Conservation (phyloP, 2,329 filamentous ascomycete genomes). For the Endoconidiophora polonica region DNA sequence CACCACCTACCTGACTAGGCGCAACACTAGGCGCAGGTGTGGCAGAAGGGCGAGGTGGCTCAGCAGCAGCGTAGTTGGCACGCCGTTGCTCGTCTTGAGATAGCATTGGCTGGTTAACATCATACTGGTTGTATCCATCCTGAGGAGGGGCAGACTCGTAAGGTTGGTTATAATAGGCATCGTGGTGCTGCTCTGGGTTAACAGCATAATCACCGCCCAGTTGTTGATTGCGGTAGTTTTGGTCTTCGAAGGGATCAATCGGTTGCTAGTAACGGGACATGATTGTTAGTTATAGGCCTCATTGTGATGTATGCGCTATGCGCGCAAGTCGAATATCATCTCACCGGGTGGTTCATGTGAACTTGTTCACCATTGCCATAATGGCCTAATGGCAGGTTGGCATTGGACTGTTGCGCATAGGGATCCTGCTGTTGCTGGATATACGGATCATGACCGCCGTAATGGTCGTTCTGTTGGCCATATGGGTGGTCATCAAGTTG, state of each 20-base stretch:
- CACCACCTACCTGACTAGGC: slow-evolving; percentile 14
- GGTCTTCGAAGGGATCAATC: slow-evolving; percentile 30
- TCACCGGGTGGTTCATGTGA: slow-evolving; percentile 68
- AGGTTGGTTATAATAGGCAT: slow-evolving; percentile 69
- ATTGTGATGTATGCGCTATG: too few relatives aligned
- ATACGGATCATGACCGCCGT: slow-evolving; percentile 10
- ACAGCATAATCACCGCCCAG: slow-evolving; percentile 50
- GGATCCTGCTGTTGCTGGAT: slow-evolving; percentile 35
- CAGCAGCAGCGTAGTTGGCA: slow-evolving; percentile 30
- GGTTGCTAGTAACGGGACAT: slow-evolving; percentile 27
- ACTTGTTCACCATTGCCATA: slow-evolving; percentile 51
- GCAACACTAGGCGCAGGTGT: slow-evolving; percentile 10
- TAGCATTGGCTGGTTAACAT: slow-evolving; percentile 64
- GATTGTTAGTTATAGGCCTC: neutral
- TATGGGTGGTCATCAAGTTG: slow-evolving; percentile 70
- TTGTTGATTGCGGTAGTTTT: slow-evolving; percentile 30
- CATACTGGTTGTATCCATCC: slow-evolving; percentile 41
- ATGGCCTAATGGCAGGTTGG: slow-evolving; percentile 11
- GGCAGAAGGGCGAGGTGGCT: slow-evolving; percentile 30
- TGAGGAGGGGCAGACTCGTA: slow-evolving; percentile 45
- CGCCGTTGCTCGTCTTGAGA: slow-evolving; percentile 35
- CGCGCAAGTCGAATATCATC: slow-evolving; percentile 20
- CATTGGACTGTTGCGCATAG: slow-evolving; percentile 6
- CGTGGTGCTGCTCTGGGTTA: slow-evolving; percentile 71
- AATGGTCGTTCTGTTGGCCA: slow-evolving; percentile 22